Evolutionary conservation across 257 asterid species (phyloP), one percentile per base, ranked within the genome.

Genomic region (Coffea canephora): DNA sequence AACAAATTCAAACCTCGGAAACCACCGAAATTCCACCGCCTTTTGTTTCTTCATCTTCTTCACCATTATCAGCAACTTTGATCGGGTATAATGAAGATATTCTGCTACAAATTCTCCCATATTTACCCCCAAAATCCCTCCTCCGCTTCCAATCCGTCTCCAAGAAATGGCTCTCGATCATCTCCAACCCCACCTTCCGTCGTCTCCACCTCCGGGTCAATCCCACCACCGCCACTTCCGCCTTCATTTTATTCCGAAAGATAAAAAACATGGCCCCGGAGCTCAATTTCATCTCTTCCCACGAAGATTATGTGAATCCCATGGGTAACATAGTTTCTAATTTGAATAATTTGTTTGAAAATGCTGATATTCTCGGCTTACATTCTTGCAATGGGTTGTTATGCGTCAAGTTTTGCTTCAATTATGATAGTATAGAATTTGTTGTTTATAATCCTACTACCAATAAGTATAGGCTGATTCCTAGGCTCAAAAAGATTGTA

Each of bases 391-490:
- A 83, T 70, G 84, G 86, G 6, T 67, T 83, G 52, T 41, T 80
- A 36, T 73, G 77, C 61, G 54, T 83, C 64, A 23, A 48, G 8
- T 61, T 73, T 16, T 5, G 4, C 6, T 50, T 13, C 18, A 10
- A 54, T 31, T 52, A 10, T 69, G 57, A 34, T 70, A 21, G 46
- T 15, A 41, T 31, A 1, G 27, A 70, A 1, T 71, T n/a, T 5
- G 39, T 71, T 80, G 84, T 83, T 23, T 77, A 72, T 77, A 83
- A 83, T 36, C 87, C 87, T 5, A 45, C 59, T 36, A 83, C 82
- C 36, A 48, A 70, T 73, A 43, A 66, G 25, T 57, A 57, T 66
- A 73, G 78, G 73, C 36, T 52, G 23, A 55, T 72, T 73, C 82
- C 87, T 2, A 5, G 10, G 36, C 49, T 66, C 61, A 18, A 65